These are phyloP conservation scores for Diplocarpon mali DNA, from an alignment of 2,329 filamentous ascomycete species.

Conservation along the genomic window DNA sequence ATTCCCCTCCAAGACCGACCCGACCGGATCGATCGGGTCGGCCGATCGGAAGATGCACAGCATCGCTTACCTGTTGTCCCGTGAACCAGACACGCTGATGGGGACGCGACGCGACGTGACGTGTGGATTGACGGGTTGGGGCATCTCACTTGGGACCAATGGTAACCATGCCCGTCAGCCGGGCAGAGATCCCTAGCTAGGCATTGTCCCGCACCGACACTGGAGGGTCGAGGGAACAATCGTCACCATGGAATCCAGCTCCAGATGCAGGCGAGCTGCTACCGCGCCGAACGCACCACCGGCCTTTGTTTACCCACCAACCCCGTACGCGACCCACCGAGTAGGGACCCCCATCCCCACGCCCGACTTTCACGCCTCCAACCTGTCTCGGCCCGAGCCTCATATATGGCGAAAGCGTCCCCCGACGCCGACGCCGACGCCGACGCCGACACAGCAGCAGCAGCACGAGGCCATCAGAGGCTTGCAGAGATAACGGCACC, in stretches of 20 bases:
- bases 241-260: no score
- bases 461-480: background rate
- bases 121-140: slow-evolving; percentile 18
- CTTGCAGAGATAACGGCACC: background rate
- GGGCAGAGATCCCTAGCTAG: no score
- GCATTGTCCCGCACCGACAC: background rate
- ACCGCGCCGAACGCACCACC: no score
- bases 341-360: no score
- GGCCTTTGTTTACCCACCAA: background rate
- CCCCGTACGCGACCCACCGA: no score
- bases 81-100: slow-evolving; percentile 12
- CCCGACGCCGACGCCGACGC: no score
- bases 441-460: no score
- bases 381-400: background rate
- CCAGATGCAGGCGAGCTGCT: no score
- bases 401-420: background rate
- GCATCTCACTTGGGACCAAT: slow-evolving; percentile 14
- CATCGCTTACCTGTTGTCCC: background rate
- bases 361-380: no score
- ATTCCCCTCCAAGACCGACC: background rate
- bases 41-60: slow-evolving; percentile 14
- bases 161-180: background rate
- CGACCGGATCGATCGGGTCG: slow-evolving; percentile 10
- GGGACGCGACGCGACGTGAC: slow-evolving; percentile 20
- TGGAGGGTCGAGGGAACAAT: no score